Conservation (phyloP, 2,329 filamentous ascomycete genomes). For the Geosmithia putterillii region DNA sequence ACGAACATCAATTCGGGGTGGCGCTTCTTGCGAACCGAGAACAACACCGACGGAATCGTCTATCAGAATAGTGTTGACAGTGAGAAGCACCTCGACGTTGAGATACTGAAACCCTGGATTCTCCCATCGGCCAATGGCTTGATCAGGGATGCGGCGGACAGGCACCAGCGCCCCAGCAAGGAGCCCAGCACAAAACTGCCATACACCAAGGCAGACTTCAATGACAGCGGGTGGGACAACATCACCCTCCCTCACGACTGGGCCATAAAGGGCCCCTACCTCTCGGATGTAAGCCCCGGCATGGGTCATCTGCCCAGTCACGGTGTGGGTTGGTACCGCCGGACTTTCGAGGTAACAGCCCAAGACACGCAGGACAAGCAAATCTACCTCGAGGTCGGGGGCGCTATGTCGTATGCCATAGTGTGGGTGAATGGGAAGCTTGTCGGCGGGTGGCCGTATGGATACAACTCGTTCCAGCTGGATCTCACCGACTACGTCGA, state of each 20-base stretch:
- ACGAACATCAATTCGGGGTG: slow-evolving; percentile 21
- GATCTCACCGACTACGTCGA: slow-evolving; percentile 31
- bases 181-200: slow-evolving; percentile 12
- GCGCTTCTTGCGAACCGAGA: slow-evolving; percentile 22
- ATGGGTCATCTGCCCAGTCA: slow-evolving; percentile 32
- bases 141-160: slow-evolving; percentile 14
- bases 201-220: slow-evolving; percentile 18
- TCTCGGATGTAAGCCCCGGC: slow-evolving; percentile 15
- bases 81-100: slow-evolving; percentile 5
- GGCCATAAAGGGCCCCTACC: slow-evolving; percentile 34
- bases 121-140: slow-evolving; percentile 27
- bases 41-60: slow-evolving; percentile 20
- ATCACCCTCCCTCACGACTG: slow-evolving; percentile 35
- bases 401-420: slow-evolving; percentile 37
- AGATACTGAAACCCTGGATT: slow-evolving; percentile 26
- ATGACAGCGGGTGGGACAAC: slow-evolving; percentile 27
- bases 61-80: slow-evolving; percentile 11
- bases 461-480: slow-evolving; percentile 36
- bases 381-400: slow-evolving; percentile 35
- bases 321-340: slow-evolving; percentile 42
- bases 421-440: slow-evolving; percentile 38
- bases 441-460: slow-evolving; percentile 38
- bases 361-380: slow-evolving; percentile 21
- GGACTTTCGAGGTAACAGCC: slow-evolving; percentile 17
- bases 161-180: slow-evolving; percentile 16